Base-by-base conservation (phyloP, 1,284 basidiomycete genomes). In the Cryptococcus hybrid region DNA sequence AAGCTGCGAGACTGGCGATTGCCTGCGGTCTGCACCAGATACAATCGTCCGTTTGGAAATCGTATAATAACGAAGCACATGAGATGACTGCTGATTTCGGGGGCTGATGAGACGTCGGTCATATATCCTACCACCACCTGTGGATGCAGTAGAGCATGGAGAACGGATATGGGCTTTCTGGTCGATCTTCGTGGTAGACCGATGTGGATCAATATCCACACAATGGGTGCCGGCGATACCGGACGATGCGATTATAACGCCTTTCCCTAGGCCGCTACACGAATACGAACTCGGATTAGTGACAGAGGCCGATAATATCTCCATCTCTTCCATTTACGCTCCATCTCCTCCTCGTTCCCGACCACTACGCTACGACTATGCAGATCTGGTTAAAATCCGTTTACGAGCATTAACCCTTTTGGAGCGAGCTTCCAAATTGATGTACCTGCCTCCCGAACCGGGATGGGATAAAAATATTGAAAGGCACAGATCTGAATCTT, bases 111-210 rank as follows among this genome's bases (percentile, higher is more conserved):
- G 74, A 8, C 63, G 67, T 45, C 54, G 68, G 30, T 45, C 57
- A 7, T 74, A 59, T 45, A 52, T 69, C 5, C 30, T 74, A 4
- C 59, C 62, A 1, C 71, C 70, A 8, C 63, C 74, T 0, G 45
- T 51, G 15, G 74, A 76, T 58, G 47, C 71, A 0, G 57, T 71
- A 43, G 72, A 72, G 48, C 64, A 68, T 7, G 74, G 69, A 6
- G 74, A 74, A 56, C 52, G 74, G n/a, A 74, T 76, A 51, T 69
- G 66, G 62, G 63, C 68, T 12, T 74, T 76, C 70, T 75, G 72
- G 71, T 58, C 67, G 5, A 58, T 74, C 7, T 75, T 60, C 47
- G 57, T 47, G 9, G 59, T 64, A 3, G 73, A 75, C 49, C 56
- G 71, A 36, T 62, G 61, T 13, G 67, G 66, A 1, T 52, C 67